Evolutionary conservation across 108 stramenopile species (phyloP), one percentile per base, ranked within the genome.

Genomic region (Pseudonitzschia pungens): DNA sequence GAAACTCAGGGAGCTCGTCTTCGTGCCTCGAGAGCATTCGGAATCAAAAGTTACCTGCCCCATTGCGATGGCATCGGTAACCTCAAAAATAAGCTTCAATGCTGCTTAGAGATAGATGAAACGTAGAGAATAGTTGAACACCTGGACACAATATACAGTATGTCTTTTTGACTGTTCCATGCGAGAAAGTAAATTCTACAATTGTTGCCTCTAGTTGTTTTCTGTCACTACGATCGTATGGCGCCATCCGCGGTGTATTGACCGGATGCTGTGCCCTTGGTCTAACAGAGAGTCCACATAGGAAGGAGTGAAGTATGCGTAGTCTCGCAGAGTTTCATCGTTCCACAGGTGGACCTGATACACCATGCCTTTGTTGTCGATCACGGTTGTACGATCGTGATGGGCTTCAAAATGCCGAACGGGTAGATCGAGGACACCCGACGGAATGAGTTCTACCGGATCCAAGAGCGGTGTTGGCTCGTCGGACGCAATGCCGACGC

Each of bases 231-330:
- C 81, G 24, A 92, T 44, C 20, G 93, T 85, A 72, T 92, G 91
- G 59, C 88, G 68, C 93, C 93, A 94, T 50, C 93, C 89, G 18
- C 90, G 84, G 81, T 94, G 91, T 42, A 94, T 77, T 21, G 81
- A 73, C 28, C 66, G 55, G 26, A 94, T 88, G 28, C 53, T 42
- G 26, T 76, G 54, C 14, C 63, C 77, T 21, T 73, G 52, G n/a
- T 77, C 69, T 18, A 72, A 52, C 48, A 95, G 66, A 45, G 74
- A 65, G 69, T 92, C 91, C 24, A 89, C 72, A 85, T 90, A 94
- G 12, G 79, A 60, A 26, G 93, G 94, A 32, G 89, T 81, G 54
- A 92, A 90, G 1, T 79, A 71, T n/a, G 87, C 86, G 65, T 80
- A 72, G 56, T 85, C 76, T 45, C 83, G 78, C 71, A 95, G 59